These are phyloP conservation scores for Trypanosoma platydactyli DNA, from an alignment of 208 protist genomes.

Conservation along the genomic window DNA sequence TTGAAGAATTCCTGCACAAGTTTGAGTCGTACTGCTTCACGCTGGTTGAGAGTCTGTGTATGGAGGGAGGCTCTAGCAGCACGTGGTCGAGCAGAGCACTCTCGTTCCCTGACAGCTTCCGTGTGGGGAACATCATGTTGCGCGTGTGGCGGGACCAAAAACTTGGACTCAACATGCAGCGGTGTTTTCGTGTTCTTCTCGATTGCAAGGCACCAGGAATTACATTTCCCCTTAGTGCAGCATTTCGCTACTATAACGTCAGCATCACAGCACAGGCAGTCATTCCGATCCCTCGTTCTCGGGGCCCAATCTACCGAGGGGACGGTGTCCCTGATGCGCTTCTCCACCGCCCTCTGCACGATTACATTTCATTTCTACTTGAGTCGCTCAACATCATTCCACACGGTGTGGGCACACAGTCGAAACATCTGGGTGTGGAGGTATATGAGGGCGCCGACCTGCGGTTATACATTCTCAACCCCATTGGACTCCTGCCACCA, in stretches of 20 bases:
- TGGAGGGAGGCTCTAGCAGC: background rate
- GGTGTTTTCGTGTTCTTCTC: constrained; percentile 41
- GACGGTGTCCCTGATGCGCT: constrained; percentile 13
- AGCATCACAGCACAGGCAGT: constrained; percentile 26
- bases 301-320: constrained; percentile 19
- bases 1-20: constrained; percentile 36
- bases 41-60: constrained; percentile 30
- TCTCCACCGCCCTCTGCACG: constrained; percentile 9
- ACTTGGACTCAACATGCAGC: constrained; percentile 53
- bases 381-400: constrained; percentile 20
- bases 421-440: constrained; percentile 22
- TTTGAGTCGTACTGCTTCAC: constrained; percentile 43
- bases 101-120: constrained; percentile 21
- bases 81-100: background rate
- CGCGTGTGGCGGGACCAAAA: constrained; percentile 49
- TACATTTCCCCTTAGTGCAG: constrained; percentile 14
- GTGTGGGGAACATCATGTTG: constrained; percentile 56
- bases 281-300: constrained; percentile 14
- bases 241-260: constrained; percentile 20
- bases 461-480: constrained; percentile 21
- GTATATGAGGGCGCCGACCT: constrained; percentile 15
- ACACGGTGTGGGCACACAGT: constrained; percentile 3
- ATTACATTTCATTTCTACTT: constrained; percentile 16
- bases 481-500: constrained; percentile 45
- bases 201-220: constrained; percentile 5